phyloP scores from a whole-genome alignment of 768 basidiomycete genomes.

The Pleurotus cornucopiae region DNA sequence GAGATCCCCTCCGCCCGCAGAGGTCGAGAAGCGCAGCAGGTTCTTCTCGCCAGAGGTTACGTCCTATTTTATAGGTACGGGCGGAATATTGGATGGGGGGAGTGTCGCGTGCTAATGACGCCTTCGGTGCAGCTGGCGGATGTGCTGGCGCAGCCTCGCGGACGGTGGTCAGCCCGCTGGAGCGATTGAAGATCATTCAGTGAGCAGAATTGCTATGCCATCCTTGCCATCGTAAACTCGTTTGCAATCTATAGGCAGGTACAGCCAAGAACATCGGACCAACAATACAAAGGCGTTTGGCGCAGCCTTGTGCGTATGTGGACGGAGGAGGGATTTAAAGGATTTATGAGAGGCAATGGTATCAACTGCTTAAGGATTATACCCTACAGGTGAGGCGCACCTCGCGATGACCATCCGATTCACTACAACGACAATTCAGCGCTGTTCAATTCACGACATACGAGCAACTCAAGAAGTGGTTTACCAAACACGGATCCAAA shows the following conservation, averaged over 20 bases:
- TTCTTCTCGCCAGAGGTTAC: slow-evolving; percentile 34
- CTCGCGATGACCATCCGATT: neutral
- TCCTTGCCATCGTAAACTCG: slow-evolving; percentile 8
- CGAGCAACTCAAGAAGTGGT: slow-evolving; percentile 87
- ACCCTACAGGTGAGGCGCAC: slow-evolving; percentile 64
- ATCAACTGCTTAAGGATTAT: slow-evolving; percentile 92
- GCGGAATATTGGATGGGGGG: neutral
- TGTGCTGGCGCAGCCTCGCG: slow-evolving; percentile 69
- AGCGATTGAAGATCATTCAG: slow-evolving; percentile 96
- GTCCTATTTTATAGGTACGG: slow-evolving; percentile 41
- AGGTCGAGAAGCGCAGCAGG: neutral
- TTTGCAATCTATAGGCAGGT: slow-evolving; percentile 62
- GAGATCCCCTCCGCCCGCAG: neutral
- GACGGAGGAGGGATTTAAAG: slow-evolving; percentile 88
- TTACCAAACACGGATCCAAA: slow-evolving; percentile 63
- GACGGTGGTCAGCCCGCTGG: slow-evolving; percentile 89
- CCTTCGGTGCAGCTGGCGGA: slow-evolving; percentile 39
- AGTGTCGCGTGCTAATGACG: slow-evolving; percentile 9
- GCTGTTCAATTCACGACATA: slow-evolving; percentile 87
- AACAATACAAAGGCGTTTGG: slow-evolving; percentile 83
- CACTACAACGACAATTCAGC: slow-evolving; percentile 28
- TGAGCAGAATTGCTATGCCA: slow-evolving; percentile 34
- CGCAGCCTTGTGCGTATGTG: slow-evolving; percentile 84
- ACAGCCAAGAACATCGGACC: slow-evolving; percentile 61
- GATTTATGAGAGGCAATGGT: slow-evolving; percentile 90